A percentile compares a stretch with the other conserved stretches of the same genome.
phyloP scores from a whole-genome alignment of 2,329 filamentous ascomycete genomes.

The Botrytis cinerea region DNA sequence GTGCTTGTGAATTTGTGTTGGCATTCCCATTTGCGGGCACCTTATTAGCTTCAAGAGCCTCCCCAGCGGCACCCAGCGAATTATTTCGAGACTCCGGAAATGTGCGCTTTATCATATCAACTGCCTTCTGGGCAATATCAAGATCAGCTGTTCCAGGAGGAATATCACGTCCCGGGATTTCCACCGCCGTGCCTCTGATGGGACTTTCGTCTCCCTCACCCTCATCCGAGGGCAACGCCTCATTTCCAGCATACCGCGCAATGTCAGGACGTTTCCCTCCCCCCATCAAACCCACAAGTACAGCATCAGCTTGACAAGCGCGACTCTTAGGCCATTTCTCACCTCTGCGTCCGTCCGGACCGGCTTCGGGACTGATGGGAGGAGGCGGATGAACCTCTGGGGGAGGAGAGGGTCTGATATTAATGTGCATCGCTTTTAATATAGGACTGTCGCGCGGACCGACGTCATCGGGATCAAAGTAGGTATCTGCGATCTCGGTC shows the following conservation, averaged over 20 bases:
- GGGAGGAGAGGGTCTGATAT: conserved; percentile 53
- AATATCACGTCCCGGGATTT: conserved; percentile 36
- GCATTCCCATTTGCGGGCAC: neutral
- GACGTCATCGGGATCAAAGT: conserved; percentile 53
- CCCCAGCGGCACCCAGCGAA: neutral
- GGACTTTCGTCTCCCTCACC: conserved; percentile 46
- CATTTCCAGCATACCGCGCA: conserved; percentile 56
- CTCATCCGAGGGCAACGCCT: conserved; percentile 51
- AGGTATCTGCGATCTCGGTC: conserved; percentile 20
- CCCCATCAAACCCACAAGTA: conserved; percentile 66
- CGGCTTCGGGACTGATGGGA: conserved; percentile 48
- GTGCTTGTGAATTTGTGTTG: neutral
- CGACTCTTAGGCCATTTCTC: conserved; percentile 30
- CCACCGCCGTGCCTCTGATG: conserved; percentile 30
- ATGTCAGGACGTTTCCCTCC: conserved; percentile 66
- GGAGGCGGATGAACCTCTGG: conserved; percentile 50
- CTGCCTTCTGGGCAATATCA: conserved; percentile 21
- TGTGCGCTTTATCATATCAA: conserved; percentile 7
- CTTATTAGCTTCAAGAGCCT: neutral
- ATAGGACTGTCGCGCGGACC: conserved; percentile 47
- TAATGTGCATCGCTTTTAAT: conserved; percentile 47
- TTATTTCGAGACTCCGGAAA: neutral
- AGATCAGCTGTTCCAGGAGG: conserved; percentile 27
- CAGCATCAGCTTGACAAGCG: conserved; percentile 62
- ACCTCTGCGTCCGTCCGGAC: conserved; percentile 38